Base-by-base conservation (phyloP, 1,139 yeast species). In the Candida tunisiensis region DNA sequence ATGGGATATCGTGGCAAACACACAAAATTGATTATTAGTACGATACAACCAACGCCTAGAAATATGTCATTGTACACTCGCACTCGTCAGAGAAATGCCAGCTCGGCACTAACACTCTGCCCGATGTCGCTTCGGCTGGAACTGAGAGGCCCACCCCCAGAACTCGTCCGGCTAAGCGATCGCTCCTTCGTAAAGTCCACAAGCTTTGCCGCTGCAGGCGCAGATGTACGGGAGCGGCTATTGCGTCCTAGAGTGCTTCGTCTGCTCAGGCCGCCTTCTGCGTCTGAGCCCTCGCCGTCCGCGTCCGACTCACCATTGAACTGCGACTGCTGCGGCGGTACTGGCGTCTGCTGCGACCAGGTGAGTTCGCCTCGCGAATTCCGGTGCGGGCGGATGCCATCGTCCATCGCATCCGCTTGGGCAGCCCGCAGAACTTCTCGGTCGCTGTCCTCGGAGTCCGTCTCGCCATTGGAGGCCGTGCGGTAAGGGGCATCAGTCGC, bases 151-250 rank as follows among this genome's bases (percentile, higher is more conserved):
- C 6, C 8, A 18, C 12, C 2, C 25, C 25, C n/a, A 28, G 24
- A 10, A 21, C 21, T n/a, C n/a, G n/a, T n/a, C n/a, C n/a, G n/a
- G n/a, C n/a, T n/a, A n/a, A n/a, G n/a, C n/a, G n/a, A n/a, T 4
- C 30, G 27, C 36, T 59, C 59, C 39, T 69, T 49, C 6, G 69
- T 63, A 37, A 67, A 66, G 30, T 66, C 66, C 26, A 67, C 69
- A 34, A 67, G 48, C 39, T 66, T 63, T 8, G 69, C 70, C n/a
- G n/a, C n/a, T n/a, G n/a, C n/a, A n/a, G n/a, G n/a, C n/a, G 15
- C 22, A 14, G 15, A 20, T 20, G 22, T 20, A 13, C 4, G 14
- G 22, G 14, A 20, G 22, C n/a, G n/a, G n/a, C n/a, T n/a, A n/a
- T n/a, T n/a, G n/a, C n/a, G n/a, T 7, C 22, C 14, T 3, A 20